Evolutionary conservation across 2,329 filamentous ascomycete genomes (phyloP), one percentile per base, ranked within the genome.

Genomic region (Plenodomus biglobosus): DNA sequence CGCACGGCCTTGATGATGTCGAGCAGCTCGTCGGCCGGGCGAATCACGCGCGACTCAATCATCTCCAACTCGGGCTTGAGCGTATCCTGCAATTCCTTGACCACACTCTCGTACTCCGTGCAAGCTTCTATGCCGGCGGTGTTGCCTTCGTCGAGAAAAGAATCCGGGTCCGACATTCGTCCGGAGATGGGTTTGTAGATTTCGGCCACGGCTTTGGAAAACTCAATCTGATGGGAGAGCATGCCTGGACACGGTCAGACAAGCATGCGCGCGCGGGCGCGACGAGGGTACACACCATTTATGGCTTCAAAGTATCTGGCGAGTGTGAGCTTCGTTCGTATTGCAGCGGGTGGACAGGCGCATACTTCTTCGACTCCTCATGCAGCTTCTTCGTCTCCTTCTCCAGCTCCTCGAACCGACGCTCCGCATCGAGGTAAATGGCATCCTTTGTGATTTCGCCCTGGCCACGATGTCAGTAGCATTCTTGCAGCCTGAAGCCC

Each of bases 111-210:
- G 75, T 99, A 99, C 74, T 99, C 91, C 70, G 97, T 92, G 74
- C 94, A 99, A 21, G 94, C 94, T 55, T 84, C 82, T 66, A 99
- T 97, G 46, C 94, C 94, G 69, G 95, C 94, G 1, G 87, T 85
- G 68, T 96, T 97, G 46, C 91, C 91, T 73, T 95, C 87, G 38
- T 86, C 79, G 45, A 87, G 81, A 57, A 90, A 82, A 8, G 88
- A 88, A 64, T 92, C 87, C 8, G 94, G 94, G 73, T 99, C 94
- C 38, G 92, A 97, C 74, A 95, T 83, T 68, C 94, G 88, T 46
- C 94, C 94, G 46, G 92, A 96, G 64, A 99, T 99, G 61, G 94
- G 94, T 72, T 95, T 95, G 80, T 99, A 99, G 65, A 99, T 87
- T 74, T 99, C 94, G 56, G 88, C 87, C 78, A 96, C 92, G 59